Base-by-base conservation (phyloP, 805 yeast genomes). In the Clavispora asparagi region DNA sequence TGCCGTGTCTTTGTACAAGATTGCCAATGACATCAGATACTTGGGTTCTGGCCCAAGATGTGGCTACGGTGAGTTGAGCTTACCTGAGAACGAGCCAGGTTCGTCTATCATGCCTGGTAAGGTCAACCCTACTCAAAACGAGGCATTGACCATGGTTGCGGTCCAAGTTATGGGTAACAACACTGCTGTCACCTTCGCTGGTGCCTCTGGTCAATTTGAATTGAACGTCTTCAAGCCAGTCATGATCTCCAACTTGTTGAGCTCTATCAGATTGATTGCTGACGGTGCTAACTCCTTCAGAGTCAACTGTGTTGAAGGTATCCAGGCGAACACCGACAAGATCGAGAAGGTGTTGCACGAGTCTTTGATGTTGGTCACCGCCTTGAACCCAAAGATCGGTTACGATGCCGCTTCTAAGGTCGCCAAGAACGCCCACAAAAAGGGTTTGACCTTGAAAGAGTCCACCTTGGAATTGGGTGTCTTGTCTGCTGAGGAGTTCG, bases 21-120 rank as follows among this genome's bases (percentile, higher is more conserved):
- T 94, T 60, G 98, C 97, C 60, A 89, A 94, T 71, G 99, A 94
- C 69, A 94, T 94, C 69, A 82, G 99, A 74, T 94, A 94, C 80
- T 82, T 94, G 59, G 99, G 98, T 54, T 88, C 97, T 40, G 99
- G 99, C 62, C 99, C 99, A 65, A 86, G 99, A 76, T 94, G 99
- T 74, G 99, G 99, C 53, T 94, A 94, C 73, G 97, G 97, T 47
- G 99, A 94, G 74, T 81, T 94, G 58, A 65, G 89, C 26, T 77
- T 94, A 59, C 99, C 99, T 53, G 98, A 92, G 76, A 94, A 94
- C 71, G 99, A 94, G 76, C 99, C 99, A 47, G 99, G 99, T 64
- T 89, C 97, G 49, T 90, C 97, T 27, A 94, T 94, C 71, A 94
- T 94, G 99, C 99, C 99, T 44, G 99, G 99, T 67, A 94, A 94